phyloP scores from a whole-genome alignment of 2,329 filamentous ascomycete genomes.

The Colletotrichum destructivum region DNA sequence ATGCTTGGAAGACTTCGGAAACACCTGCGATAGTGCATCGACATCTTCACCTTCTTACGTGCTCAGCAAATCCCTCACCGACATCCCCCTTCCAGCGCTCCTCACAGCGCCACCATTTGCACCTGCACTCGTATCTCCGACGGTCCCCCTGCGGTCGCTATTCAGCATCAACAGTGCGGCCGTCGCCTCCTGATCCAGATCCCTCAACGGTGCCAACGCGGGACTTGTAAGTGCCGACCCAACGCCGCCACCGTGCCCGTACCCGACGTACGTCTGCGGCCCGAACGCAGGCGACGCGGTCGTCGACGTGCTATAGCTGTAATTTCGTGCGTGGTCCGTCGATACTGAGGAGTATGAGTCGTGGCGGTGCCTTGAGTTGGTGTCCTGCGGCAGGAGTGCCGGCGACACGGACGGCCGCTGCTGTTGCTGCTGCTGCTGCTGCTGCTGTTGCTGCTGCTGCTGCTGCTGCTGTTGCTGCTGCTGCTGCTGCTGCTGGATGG shows the following conservation, averaged over 20 bases:
- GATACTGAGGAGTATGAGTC: constrained; percentile 70
- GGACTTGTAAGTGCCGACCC: constrained; percentile 73
- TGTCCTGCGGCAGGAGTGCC: constrained; percentile 63
- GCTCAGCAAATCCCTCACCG: constrained; percentile 69
- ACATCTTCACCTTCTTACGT: constrained; percentile 54
- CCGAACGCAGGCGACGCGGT: constrained; percentile 72
- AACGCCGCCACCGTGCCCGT: constrained; percentile 54
- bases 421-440: constrained; percentile 20
- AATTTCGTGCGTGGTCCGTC: constrained; percentile 61
- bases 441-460: constrained; percentile 42
- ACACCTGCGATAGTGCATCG: background rate
- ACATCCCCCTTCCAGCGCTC: constrained; percentile 62
- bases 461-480: constrained; percentile 51
- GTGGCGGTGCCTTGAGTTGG: constrained; percentile 56
- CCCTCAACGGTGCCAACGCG: constrained; percentile 66
- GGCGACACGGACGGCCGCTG: constrained; percentile 69
- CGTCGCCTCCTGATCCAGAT: constrained; percentile 83
- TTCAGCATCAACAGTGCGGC: constrained; percentile 92
- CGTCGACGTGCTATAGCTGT: constrained; percentile 63
- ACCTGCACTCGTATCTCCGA: constrained; percentile 49
- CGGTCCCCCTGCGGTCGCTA: constrained; percentile 75
- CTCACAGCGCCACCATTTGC: constrained; percentile 63
- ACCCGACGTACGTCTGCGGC: constrained; percentile 61
- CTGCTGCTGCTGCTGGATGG: constrained; percentile 46
- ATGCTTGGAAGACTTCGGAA: background rate